Percentiles rank a stretch among this genome's conserved stretches.
These are phyloP conservation scores for Luffa acutangula DNA, from an alignment of 306 rosid genomes.

Conservation along the genomic window DNA sequence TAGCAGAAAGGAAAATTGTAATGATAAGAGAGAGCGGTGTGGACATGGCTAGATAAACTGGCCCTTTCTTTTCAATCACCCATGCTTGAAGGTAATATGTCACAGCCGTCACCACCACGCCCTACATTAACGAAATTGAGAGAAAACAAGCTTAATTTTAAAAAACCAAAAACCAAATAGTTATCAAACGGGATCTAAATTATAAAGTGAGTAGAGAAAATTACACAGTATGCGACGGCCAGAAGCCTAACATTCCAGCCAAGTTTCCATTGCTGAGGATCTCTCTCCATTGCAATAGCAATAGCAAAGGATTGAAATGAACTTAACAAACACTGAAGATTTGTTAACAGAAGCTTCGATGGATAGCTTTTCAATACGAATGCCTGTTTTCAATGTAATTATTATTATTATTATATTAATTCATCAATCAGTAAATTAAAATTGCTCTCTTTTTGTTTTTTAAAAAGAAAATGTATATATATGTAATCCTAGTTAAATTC, in stretches of 20 bases:
- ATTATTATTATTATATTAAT: too few species aligned
- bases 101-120: constrained; percentile 65
- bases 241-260: constrained; percentile 67
- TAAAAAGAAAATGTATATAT: too few species aligned
- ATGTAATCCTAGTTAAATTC: background rate
- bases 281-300: constrained; percentile 60
- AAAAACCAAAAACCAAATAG: too few species aligned
- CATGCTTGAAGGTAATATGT: constrained; percentile 75
- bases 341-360: constrained; percentile 67
- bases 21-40: constrained; percentile 56
- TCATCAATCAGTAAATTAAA: too few species aligned
- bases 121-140: constrained; percentile 18
- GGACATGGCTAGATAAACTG: constrained; percentile 78
- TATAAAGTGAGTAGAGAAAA: background rate
- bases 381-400: constrained; percentile 19
- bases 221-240: constrained; percentile 64
- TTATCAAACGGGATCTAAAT: too few species aligned
- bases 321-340: constrained; percentile 61
- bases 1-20: constrained; percentile 43
- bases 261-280: constrained; percentile 57
- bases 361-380: constrained; percentile 55
- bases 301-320: constrained; percentile 57
- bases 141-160: too few species aligned
- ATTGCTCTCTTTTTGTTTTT: too few species aligned
- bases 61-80: constrained; percentile 75